Percentiles rank a stretch among this genome's conserved stretches.
Evolutionary conservation across 108 stramenopile genomes (phyloP).

Genomic region (Seminavis robusta): DNA sequence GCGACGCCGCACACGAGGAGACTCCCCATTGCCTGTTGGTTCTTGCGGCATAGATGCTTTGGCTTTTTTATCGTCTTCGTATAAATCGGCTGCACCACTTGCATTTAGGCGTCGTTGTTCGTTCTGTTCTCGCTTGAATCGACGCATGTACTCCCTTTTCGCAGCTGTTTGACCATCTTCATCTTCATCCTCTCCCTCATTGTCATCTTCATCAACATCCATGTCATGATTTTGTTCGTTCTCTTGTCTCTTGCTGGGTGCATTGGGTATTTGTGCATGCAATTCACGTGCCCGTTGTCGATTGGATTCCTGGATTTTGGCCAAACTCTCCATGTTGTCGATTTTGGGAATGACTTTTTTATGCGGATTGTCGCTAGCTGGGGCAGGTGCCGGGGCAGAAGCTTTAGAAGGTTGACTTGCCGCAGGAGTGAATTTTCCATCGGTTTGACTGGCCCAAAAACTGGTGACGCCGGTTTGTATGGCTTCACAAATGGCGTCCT

Average conservation of each 20-base stretch:
- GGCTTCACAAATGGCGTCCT: conserved; percentile 45
- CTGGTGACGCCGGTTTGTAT: conserved; percentile 40
- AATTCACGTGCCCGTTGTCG: too few relatives aligned
- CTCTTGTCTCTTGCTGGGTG: too few relatives aligned
- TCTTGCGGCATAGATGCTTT: too few relatives aligned
- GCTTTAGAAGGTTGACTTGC: neutral
- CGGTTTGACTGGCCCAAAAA: conserved; percentile 54
- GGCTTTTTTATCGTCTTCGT: too few relatives aligned
- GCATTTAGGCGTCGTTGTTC: too few relatives aligned
- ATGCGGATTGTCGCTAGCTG: neutral
- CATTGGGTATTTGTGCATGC: too few relatives aligned
- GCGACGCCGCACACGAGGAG: too few relatives aligned
- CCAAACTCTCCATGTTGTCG: neutral
- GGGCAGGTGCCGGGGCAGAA: neutral
- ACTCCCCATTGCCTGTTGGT: too few relatives aligned
- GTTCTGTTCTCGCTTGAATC: too few relatives aligned
- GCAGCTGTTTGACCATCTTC: too few relatives aligned
- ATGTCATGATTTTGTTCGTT: conserved; percentile 2
- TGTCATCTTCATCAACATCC: conserved; percentile 7
- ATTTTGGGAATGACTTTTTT: conserved; percentile 28
- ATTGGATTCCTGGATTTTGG: neutral
- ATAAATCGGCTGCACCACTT: too few relatives aligned
- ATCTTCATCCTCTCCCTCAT: conserved; percentile 4
- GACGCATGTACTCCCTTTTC: too few relatives aligned
- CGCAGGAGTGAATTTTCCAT: conserved; percentile 59